These are phyloP conservation scores for Coccomyxa sp. DNA, from an alignment of 139 green algal species.

Conservation along the genomic window DNA sequence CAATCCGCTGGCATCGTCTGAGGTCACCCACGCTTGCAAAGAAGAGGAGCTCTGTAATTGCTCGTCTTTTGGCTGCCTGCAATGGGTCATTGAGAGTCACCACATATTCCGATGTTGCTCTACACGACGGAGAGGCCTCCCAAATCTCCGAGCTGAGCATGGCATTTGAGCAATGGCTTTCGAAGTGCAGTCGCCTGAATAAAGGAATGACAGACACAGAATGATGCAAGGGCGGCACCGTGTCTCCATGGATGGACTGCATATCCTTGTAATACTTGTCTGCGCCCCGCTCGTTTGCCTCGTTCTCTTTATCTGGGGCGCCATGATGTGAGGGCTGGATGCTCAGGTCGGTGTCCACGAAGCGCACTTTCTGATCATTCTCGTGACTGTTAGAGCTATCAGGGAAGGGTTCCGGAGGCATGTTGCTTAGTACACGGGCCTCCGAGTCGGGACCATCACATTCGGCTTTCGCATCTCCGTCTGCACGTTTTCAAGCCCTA, in stretches of 20 bases:
- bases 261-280: slow-evolving; percentile 6
- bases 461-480: no score
- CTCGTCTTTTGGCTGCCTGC: slow-evolving; percentile 45
- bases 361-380: not conserved
- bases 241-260: slow-evolving; percentile 4
- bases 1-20: slow-evolving; percentile 64
- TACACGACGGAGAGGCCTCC: no score
- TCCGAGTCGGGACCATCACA: no score
- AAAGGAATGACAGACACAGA: no score
- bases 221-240: no score
- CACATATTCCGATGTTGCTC: not conserved
- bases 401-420: no score
- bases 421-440: no score
- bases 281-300: not conserved
- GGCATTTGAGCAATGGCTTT: not conserved
- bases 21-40: slow-evolving; percentile 78
- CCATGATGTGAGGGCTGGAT: not conserved
- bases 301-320: not conserved
- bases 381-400: not conserved
- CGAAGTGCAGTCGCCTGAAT: no score
- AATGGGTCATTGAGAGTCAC: not conserved
- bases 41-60: slow-evolving; percentile 73
- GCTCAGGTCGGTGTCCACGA: not conserved
- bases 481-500: no score
- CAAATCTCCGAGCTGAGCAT: no score